These are phyloP conservation scores for Pythium apleroticum DNA, from an alignment of 352 stramenopile species.

Conservation along the genomic window DNA sequence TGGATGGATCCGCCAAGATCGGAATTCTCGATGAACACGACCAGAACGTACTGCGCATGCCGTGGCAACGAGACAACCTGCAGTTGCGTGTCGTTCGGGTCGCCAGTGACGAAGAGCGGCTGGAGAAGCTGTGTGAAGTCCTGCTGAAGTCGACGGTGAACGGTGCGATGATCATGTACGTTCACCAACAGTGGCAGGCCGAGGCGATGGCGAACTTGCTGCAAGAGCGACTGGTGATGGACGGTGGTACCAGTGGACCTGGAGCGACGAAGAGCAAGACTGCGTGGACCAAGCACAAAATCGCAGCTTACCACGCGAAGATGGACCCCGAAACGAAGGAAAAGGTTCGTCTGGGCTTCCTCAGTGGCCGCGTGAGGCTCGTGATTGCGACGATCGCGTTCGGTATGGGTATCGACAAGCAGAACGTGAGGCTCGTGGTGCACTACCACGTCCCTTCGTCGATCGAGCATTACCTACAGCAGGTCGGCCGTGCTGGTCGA, in stretches of 20 bases:
- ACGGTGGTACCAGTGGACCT: slow-evolving; percentile 25
- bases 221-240: slow-evolving; percentile 45
- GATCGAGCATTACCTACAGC: slow-evolving; percentile 99
- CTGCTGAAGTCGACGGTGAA: slow-evolving; percentile 30
- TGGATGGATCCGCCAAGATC: slow-evolving; percentile 23
- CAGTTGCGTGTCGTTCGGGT: slow-evolving; percentile 53
- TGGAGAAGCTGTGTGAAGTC: slow-evolving; percentile 38
- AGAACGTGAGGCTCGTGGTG: slow-evolving; percentile 96
- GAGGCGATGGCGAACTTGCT: slow-evolving; percentile 69
- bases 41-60: slow-evolving; percentile 67
- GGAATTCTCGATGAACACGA: slow-evolving; percentile 27
- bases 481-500: slow-evolving; percentile 94
- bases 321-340: slow-evolving; percentile 81
- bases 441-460: slow-evolving; percentile 96
- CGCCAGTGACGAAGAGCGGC: slow-evolving; percentile 56
- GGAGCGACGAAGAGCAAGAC: slow-evolving; percentile 16
- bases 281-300: slow-evolving; percentile 35
- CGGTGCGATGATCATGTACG: slow-evolving; percentile 79
- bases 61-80: slow-evolving; percentile 75
- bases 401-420: slow-evolving; percentile 98
- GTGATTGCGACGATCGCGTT: slow-evolving; percentile 98
- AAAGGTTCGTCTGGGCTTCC: slow-evolving; percentile 84
- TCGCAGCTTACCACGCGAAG: slow-evolving; percentile 93
- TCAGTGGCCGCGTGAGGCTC: slow-evolving; percentile 84
- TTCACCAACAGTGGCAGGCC: slow-evolving; percentile 77